A percentile compares a stretch with the other conserved stretches of the same genome.
phyloP scores from a whole-genome alignment of 2,329 filamentous ascomycete genomes.

The Pseudogymnoascus destructans region DNA sequence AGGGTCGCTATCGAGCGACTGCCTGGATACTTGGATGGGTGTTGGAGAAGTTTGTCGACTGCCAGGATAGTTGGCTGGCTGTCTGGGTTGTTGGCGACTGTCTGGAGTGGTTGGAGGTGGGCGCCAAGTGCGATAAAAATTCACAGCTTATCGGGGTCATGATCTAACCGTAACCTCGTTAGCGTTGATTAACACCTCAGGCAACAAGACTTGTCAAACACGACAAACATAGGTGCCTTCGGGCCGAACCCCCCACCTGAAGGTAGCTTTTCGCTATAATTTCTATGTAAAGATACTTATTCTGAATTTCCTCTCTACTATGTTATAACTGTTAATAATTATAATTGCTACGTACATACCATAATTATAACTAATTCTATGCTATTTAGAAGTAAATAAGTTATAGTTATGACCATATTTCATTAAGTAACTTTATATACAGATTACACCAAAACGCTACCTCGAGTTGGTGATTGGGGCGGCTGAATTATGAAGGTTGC shows the following conservation, averaged over 20 bases:
- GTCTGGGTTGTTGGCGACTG: neutral
- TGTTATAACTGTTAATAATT: no score
- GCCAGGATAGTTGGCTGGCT: neutral
- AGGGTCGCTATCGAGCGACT: constrained; percentile 4
- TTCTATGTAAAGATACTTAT: no score
- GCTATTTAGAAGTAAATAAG: no score
- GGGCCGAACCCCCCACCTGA: no score
- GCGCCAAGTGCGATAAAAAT: constrained; percentile 8
- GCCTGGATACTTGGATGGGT: neutral
- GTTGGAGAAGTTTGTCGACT: neutral
- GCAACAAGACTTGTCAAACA: neutral
- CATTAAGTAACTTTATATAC: neutral
- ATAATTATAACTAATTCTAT: no score
- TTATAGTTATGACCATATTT: no score
- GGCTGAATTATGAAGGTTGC: neutral
- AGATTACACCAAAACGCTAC: neutral
- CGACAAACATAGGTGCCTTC: neutral
- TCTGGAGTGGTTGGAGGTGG: constrained; percentile 5
- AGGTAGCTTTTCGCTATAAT: no score
- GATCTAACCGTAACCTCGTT: neutral
- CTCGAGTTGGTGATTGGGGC: neutral
- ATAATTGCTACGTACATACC: no score
- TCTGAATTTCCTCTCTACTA: no score
- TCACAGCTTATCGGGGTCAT: neutral
- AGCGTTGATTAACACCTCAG: constrained; percentile 1